Percentiles rank a stretch among this genome's conserved stretches.
Evolutionary conservation across 1,284 basidiomycete species (phyloP).

Genomic region (Baeospora myosura): DNA sequence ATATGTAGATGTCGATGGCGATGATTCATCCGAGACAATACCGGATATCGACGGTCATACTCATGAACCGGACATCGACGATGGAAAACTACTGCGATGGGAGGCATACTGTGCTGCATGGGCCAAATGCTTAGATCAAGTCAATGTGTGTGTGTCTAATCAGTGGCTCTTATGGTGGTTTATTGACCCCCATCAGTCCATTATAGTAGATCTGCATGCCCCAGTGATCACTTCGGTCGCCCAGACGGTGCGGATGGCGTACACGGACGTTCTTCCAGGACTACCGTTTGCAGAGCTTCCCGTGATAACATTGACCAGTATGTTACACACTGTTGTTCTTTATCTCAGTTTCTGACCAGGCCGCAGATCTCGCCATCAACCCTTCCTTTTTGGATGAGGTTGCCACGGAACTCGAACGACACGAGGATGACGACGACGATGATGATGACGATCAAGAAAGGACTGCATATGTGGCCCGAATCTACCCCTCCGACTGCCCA

Average conservation of each 20-base stretch:
- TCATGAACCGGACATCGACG: slow-evolving; percentile 29
- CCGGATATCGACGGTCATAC: not conserved
- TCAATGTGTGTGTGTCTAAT: slow-evolving; percentile 32
- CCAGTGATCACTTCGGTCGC: slow-evolving; percentile 35
- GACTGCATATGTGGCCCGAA: slow-evolving; percentile 20
- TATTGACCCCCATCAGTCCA: slow-evolving; percentile 25
- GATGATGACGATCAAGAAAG: slow-evolving; percentile 11
- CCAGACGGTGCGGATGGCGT: slow-evolving; percentile 31
- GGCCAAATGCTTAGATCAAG: slow-evolving; percentile 37
- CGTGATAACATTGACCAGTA: slow-evolving; percentile 48
- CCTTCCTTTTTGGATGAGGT: slow-evolving; percentile 40
- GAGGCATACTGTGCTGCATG: slow-evolving; percentile 42
- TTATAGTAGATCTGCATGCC: slow-evolving; percentile 36
- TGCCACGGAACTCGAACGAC: no score
- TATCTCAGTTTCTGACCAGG: slow-evolving; percentile 11
- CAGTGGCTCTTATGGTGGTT: not conserved
- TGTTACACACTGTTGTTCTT: slow-evolving; percentile 12
- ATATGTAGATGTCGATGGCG: slow-evolving; percentile 8
- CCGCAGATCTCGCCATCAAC: slow-evolving; percentile 30
- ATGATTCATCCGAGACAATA: slow-evolving; percentile 9
- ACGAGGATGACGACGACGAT: slow-evolving; percentile 17
- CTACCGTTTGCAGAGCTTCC: slow-evolving; percentile 48
- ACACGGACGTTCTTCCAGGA: slow-evolving; percentile 33
- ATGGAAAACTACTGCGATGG: slow-evolving; percentile 37
- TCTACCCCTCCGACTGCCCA: slow-evolving; percentile 51